Conservation (phyloP, 805 yeast species). For the Saturnispora bothae region DNA sequence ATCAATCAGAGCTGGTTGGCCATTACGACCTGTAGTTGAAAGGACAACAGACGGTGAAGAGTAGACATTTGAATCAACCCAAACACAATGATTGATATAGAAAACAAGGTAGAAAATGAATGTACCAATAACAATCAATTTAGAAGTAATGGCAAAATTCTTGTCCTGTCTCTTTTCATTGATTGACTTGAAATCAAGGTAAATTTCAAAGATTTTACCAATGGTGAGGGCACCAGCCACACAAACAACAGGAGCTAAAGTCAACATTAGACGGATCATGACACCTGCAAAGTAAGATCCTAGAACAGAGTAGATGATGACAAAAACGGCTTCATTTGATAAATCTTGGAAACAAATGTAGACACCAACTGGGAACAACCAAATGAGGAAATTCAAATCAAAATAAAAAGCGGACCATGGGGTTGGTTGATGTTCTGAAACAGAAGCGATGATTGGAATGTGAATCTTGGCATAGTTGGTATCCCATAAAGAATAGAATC, state of each 20-base stretch:
- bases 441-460: slow-evolving; percentile 97
- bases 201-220: slow-evolving; percentile 74
- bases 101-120: slow-evolving; percentile 64
- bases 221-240: slow-evolving; percentile 85
- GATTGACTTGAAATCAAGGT: slow-evolving; percentile 45
- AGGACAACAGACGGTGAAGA: slow-evolving; percentile 97
- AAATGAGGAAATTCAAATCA: slow-evolving; percentile 83
- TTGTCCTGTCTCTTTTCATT: slow-evolving; percentile 14
- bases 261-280: slow-evolving; percentile 95
- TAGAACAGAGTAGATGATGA: slow-evolving; percentile 84
- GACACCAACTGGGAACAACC: slow-evolving; percentile 98
- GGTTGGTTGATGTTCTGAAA: slow-evolving; percentile 99
- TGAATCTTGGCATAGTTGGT: slow-evolving; percentile 96
- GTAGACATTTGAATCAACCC: slow-evolving; percentile 94
- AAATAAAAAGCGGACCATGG: slow-evolving; percentile 99
- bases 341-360: slow-evolving; percentile 83
- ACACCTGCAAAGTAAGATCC: slow-evolving; percentile 98
- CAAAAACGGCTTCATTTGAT: slow-evolving; percentile 84
- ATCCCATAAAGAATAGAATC: slow-evolving; percentile 98
- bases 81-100: slow-evolving; percentile 90
- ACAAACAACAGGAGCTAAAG: slow-evolving; percentile 93
- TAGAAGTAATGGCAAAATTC: slow-evolving; percentile 38
- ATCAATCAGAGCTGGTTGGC: slow-evolving; percentile 75
- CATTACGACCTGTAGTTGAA: slow-evolving; percentile 76
- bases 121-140: slow-evolving; percentile 50